Percentiles rank a stretch among this genome's conserved stretches.
Evolutionary conservation across 371 early-diverging fungal species (phyloP).

Genomic region (Mortierella sp.): DNA sequence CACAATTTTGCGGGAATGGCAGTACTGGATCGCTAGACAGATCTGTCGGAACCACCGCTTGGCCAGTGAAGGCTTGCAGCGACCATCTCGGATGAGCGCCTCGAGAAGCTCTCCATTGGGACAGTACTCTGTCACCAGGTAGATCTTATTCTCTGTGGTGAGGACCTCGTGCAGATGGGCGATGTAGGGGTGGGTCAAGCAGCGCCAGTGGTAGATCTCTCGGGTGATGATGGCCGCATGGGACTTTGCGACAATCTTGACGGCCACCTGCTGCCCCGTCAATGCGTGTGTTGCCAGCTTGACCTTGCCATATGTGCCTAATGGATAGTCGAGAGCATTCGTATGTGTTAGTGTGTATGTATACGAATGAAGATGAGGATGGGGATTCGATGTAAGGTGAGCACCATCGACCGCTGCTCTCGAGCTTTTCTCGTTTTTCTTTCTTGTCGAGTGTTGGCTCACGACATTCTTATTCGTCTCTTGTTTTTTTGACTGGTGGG

Average conservation of each 20-base stretch:
- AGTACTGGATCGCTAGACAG: constrained; percentile 80
- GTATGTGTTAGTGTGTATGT: not conserved
- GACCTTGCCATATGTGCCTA: constrained; percentile 91
- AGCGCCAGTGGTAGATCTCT: constrained; percentile 92
- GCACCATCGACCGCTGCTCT: constrained; percentile 3
- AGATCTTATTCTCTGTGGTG: constrained; percentile 83
- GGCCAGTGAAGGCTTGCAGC: constrained; percentile 68
- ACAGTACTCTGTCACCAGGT: constrained; percentile 86
- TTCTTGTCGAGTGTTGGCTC: not conserved
- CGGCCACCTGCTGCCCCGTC: constrained; percentile 88
- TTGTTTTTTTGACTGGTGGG: not conserved
- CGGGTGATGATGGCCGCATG: constrained; percentile 82
- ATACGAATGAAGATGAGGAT: not conserved
- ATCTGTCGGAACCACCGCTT: constrained; percentile 80
- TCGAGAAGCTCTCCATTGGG: constrained; percentile 85
- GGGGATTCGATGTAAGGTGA: constrained; percentile 5
- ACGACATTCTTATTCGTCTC: not conserved
- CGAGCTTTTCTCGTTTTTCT: not conserved
- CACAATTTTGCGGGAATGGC: constrained; percentile 83
- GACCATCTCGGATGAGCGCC: constrained; percentile 72
- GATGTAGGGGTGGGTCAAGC: constrained; percentile 88
- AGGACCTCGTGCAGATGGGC: constrained; percentile 90
- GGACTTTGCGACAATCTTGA: constrained; percentile 89
- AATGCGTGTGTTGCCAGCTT: constrained; percentile 83
- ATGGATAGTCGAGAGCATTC: not conserved